Evolutionary conservation across 192 early-diverging fungal genomes (phyloP), one percentile per base, ranked within the genome.

Genomic region (Coemansia sp.): DNA sequence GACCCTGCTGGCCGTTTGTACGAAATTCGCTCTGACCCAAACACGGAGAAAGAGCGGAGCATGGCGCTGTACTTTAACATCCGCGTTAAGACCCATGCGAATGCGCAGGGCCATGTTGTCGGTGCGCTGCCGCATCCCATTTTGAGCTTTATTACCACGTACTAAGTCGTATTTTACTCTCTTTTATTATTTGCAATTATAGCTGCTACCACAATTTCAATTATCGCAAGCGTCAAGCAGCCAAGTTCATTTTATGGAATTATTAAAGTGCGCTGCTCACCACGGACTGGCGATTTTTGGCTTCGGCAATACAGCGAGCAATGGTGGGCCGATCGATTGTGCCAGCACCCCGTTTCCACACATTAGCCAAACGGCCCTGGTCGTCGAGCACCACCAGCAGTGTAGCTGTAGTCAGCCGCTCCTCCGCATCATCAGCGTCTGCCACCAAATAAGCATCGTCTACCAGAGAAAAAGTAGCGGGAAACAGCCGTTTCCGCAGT

Each of bases 341-440:
- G 34, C 69, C 66, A 0, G 72, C 71, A 1, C 78, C 78, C 8
- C 72, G 78, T 56, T 81, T 81, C 78, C 78, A 81, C 2, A 81
- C 26, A 44, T 81, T 81, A 5, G 44, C 73, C 63, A 81, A n/a
- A 12, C 14, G 22, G 22, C 50, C 64, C 12, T 47, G 12, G 17
- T 54, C 55, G 28, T 75, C 69, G 10, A 75, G 17, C 17, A 81
- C 74, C 36, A 81, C 66, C 17, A 75, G 56, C 36, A 81, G 17
- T 2, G 61, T 25, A 0, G 69, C 69, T 8, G 69, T 49, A 17
- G 66, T 59, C 62, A 81, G 55, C 42, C 65, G 67, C 60, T 81
- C 78, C 57, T 81, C 78, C 10, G 72, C 68, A 25, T 75, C 74
- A 52, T 74, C 72, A 0, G 78, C 73, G 48, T 81, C 78, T 1